These are phyloP conservation scores for Collybia mongolica DNA, from an alignment of 768 basidiomycete species.

Conservation along the genomic window DNA sequence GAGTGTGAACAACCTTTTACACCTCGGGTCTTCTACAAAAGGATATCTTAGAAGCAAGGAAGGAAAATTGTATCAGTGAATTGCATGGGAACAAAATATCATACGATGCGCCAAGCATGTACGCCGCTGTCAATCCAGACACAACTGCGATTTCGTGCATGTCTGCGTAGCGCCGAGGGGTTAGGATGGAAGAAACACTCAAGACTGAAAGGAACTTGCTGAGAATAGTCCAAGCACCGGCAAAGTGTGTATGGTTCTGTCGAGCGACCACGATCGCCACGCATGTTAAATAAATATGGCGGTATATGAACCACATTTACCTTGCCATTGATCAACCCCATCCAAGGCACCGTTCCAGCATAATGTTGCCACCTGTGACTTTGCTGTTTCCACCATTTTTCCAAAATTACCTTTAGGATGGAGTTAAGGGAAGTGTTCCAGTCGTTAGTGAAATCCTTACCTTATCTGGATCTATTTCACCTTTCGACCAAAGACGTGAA, in stretches of 20 bases:
- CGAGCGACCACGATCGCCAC: not conserved
- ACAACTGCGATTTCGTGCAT: slow-evolving; percentile 39
- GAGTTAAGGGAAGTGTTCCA: not conserved
- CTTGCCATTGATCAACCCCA: slow-evolving; percentile 35
- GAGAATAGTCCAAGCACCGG: slow-evolving; percentile 36
- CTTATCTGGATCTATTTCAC: slow-evolving; percentile 35
- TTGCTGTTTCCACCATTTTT: slow-evolving; percentile 56
- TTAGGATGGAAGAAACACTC: not conserved
- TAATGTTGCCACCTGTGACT: slow-evolving; percentile 50
- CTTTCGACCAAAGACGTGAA: slow-evolving; percentile 38
- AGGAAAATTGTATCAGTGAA: not conserved
- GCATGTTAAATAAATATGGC: not conserved
- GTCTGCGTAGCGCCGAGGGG: slow-evolving; percentile 15
- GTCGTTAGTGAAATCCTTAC: not conserved
- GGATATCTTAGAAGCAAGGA: slow-evolving; percentile 21
- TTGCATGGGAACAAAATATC: slow-evolving; percentile 1
- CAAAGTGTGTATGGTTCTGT: slow-evolving; percentile 31
- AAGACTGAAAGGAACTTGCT: slow-evolving; percentile 17
- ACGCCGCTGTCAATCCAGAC: slow-evolving; percentile 36
- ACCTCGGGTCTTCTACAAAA: slow-evolving; percentile 27
- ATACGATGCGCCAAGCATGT: slow-evolving; percentile 34
- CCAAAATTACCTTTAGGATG: slow-evolving; percentile 27
- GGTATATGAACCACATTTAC: slow-evolving; percentile 3
- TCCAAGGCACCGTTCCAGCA: slow-evolving; percentile 34
- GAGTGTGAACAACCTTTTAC: slow-evolving; percentile 26